phyloP scores from a whole-genome alignment of 306 rosid species.

The Herpetospermum pedunculosum region DNA sequence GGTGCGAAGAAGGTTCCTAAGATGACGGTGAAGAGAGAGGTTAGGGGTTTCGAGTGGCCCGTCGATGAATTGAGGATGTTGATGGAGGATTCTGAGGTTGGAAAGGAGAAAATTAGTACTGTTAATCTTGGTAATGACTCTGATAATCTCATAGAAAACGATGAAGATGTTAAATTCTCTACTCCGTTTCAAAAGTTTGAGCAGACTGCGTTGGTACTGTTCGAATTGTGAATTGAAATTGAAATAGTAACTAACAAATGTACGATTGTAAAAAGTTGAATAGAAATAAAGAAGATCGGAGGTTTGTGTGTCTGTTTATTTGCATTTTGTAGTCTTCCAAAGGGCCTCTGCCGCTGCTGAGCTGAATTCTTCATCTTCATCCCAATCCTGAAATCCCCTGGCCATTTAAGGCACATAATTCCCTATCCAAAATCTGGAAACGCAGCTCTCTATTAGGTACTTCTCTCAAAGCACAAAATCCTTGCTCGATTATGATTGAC shows the following conservation, averaged over 20 bases:
- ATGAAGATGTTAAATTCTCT: slow-evolving; percentile 4
- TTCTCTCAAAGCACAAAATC: not conserved
- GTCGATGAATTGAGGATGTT: slow-evolving; percentile 17
- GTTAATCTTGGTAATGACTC: slow-evolving; percentile 10
- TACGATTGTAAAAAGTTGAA: not conserved
- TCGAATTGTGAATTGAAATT: slow-evolving; percentile 3
- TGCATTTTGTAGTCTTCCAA: not conserved
- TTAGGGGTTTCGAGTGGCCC: slow-evolving; percentile 22
- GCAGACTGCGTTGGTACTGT: not conserved
- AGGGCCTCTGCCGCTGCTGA: not conserved
- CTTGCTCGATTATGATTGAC: not conserved
- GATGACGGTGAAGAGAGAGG: slow-evolving; percentile 4
- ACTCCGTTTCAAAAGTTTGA: slow-evolving; percentile 18
- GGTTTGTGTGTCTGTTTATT: not conserved
- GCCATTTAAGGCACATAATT: not conserved
- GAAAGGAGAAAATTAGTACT: not conserved
- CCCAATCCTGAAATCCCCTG: not conserved
- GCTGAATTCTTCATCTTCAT: not conserved
- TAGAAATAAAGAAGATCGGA: not conserved
- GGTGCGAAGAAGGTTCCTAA: not conserved
- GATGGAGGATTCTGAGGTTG: not conserved
- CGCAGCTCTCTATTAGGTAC: not conserved
- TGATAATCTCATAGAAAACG: not conserved
- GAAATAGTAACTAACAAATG: not conserved
- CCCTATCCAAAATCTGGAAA: not conserved